Conservation (phyloP, 1,139 yeast species). For the Debaryomyces sp. region DNA sequence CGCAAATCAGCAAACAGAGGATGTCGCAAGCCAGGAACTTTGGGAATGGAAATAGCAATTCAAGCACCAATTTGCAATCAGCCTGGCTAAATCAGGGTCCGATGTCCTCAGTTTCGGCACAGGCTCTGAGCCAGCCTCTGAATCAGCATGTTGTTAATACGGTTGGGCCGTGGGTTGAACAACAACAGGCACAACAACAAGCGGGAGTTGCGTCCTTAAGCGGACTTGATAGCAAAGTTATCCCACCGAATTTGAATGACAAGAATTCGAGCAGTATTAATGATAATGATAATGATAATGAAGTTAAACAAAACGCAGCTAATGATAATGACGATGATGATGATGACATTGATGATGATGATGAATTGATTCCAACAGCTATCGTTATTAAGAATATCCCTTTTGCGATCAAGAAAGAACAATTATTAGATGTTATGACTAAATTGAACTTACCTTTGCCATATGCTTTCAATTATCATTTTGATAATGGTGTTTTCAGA, state of each 20-base stretch:
- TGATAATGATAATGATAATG: conserved; percentile 14
- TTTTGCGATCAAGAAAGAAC: conserved; percentile 96
- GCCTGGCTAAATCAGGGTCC: conserved; percentile 44
- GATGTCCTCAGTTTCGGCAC: conserved; percentile 22
- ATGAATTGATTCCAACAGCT: conserved; percentile 94
- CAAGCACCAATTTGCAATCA: conserved; percentile 27
- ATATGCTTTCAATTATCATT: conserved; percentile 96
- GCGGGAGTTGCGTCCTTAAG: conserved; percentile 17
- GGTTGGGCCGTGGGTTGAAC: conserved; percentile 72
- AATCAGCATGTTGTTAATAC: conserved; percentile 26
- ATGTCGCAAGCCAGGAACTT: conserved; percentile 22
- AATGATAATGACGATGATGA: conserved; percentile 13
- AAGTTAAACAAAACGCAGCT: conserved; percentile 11
- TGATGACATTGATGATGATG: conserved; percentile 49
- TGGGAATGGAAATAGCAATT: conserved; percentile 10
- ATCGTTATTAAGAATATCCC: conserved; percentile 97
- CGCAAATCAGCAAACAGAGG: conserved; percentile 34
- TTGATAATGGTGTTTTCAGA: conserved; percentile 96
- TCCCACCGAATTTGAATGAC: conserved; percentile 10
- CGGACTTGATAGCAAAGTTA: conserved; percentile 13
- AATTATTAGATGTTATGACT: conserved; percentile 90
- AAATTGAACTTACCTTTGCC: conserved; percentile 88
- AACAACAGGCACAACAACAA: conserved; percentile 54
- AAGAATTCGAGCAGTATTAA: conserved; percentile 6
- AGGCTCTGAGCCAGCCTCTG: conserved; percentile 20